Percentiles rank a stretch among this genome's conserved stretches.
Evolutionary conservation across 163 green algal genomes (phyloP).

Genomic region (Chlamydomonas reinhardtii): DNA sequence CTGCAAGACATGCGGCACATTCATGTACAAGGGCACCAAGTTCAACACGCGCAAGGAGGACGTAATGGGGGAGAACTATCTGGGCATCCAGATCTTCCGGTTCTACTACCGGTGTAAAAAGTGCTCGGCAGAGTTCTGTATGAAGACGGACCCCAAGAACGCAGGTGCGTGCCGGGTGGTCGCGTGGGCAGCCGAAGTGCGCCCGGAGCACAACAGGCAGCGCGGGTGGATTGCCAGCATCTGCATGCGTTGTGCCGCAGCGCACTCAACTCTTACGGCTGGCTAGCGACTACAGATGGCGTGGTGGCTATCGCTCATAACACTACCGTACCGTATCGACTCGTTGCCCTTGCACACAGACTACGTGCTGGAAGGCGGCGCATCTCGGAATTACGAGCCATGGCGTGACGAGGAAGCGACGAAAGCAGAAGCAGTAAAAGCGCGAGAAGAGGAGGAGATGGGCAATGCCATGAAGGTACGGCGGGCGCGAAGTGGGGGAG

Average conservation of each 20-base stretch:
- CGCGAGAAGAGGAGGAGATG: conserved; percentile 92
- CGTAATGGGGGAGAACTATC: conserved; percentile 92
- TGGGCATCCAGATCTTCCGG: conserved; percentile 91
- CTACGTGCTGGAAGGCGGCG: conserved; percentile 86
- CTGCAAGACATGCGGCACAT: conserved; percentile 97
- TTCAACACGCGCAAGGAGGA: conserved; percentile 99
- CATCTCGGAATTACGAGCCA: conserved; percentile 92
- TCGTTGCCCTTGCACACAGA: too few species aligned
- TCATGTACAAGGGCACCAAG: conserved; percentile 99
- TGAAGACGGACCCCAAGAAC: conserved; percentile 98
- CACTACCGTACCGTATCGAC: too few species aligned
- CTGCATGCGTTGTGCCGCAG: too few species aligned
- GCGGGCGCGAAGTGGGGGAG: not conserved
- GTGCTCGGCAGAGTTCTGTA: conserved; percentile 95
- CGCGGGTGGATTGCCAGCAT: too few species aligned
- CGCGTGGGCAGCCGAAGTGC: too few species aligned
- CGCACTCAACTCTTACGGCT: too few species aligned
- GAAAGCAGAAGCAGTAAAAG: conserved; percentile 59
- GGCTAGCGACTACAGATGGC: too few species aligned
- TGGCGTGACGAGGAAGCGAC: conserved; percentile 48
- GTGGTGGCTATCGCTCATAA: too few species aligned
- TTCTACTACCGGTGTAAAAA: conserved; percentile 96
- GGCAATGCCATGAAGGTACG: conserved; percentile 87
- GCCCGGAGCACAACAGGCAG: not conserved
- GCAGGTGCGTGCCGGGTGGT: conserved; percentile 53